Base-by-base conservation (phyloP, 1,139 yeast species). In the Yamadazyma jaroonii region DNA sequence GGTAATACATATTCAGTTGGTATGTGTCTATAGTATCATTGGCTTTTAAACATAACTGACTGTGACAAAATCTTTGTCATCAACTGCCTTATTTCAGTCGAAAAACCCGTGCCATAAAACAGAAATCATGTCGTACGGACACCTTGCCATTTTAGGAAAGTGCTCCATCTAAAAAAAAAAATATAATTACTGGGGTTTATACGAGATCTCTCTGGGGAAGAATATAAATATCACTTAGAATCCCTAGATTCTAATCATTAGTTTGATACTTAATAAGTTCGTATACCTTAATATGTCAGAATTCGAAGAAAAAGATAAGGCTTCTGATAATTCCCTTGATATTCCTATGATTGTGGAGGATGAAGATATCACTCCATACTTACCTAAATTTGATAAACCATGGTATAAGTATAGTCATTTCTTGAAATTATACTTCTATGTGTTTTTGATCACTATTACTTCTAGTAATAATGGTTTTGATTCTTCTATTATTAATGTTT, bases 391-490 rank as follows among this genome's bases (percentile, higher is more conserved):
- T 10, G 36, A 31, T 5, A 43, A 40, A 27, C 41, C 57, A 22
- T 56, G 54, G 54, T 53, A 40, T 25, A 46, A 39, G 20, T 63
- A 64, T 32, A 55, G 61, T 6, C 69, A 73, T 43, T 52, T 75
- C 36, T 42, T 61, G 6, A 40, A 46, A 25, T 59, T 75, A 40
- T 67, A 70, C 44, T 40, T 58, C 25, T 44, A 62, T 23, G 52
- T 75, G n/a, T 53, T 72, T 14, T 50, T 69, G 28, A 60, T 72
- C 21, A 61, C 77, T 24, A 50, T 75, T 25, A 57, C 77, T 8
- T 68, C 77, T 14, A 67, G 77, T 23, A 71, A 67, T 45, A 67
- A 64, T 33, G 81, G 81, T 23, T 76, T 63, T 45, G 81, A 76
- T 54, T 74, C 76, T 29, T 66, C 74, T 7, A 57, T 75, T 57